phyloP scores from a whole-genome alignment of 1,284 basidiomycete genomes.

The Neotropicomus parvogracilis region DNA sequence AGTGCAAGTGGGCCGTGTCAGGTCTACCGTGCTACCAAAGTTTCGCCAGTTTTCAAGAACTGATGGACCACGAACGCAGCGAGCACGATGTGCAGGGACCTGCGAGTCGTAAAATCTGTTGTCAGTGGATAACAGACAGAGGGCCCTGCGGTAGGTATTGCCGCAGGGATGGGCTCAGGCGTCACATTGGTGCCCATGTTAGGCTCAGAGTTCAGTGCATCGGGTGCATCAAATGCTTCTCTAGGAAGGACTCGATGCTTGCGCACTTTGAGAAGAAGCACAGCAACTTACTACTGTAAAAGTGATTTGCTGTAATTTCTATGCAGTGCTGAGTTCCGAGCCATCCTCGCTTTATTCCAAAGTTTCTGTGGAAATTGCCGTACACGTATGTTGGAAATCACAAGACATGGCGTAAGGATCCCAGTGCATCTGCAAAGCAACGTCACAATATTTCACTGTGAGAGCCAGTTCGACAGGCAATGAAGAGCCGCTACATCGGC shows the following conservation, averaged over 20 bases:
- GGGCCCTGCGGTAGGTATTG: not conserved
- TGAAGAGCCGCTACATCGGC: too few relatives aligned
- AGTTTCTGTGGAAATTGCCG: too few relatives aligned
- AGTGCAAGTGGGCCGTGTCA: slow-evolving; percentile 9
- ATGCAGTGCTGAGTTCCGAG: too few relatives aligned
- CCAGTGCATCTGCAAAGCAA: too few relatives aligned
- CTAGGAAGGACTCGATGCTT: slow-evolving; percentile 8
- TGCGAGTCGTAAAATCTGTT: not conserved
- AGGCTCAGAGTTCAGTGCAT: not conserved
- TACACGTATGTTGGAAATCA: too few relatives aligned
- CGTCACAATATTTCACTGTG: too few relatives aligned
- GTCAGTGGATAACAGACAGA: slow-evolving; percentile 1
- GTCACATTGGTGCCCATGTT: slow-evolving; percentile 9
- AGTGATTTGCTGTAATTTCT: not conserved
- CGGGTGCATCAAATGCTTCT: slow-evolving; percentile 11
- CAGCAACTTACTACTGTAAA: not conserved
- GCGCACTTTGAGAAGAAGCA: slow-evolving; percentile 4
- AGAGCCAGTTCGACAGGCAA: too few relatives aligned
- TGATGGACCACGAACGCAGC: slow-evolving; percentile 5
- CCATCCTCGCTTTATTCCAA: too few relatives aligned
- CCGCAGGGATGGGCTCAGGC: not conserved
- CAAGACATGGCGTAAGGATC: too few relatives aligned
- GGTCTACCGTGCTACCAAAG: not conserved
- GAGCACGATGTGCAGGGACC: slow-evolving; percentile 5
- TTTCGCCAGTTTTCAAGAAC: not conserved